Evolutionary conservation across 163 green algal species (phyloP).

Genomic region (Chlorella variabilis): DNA sequence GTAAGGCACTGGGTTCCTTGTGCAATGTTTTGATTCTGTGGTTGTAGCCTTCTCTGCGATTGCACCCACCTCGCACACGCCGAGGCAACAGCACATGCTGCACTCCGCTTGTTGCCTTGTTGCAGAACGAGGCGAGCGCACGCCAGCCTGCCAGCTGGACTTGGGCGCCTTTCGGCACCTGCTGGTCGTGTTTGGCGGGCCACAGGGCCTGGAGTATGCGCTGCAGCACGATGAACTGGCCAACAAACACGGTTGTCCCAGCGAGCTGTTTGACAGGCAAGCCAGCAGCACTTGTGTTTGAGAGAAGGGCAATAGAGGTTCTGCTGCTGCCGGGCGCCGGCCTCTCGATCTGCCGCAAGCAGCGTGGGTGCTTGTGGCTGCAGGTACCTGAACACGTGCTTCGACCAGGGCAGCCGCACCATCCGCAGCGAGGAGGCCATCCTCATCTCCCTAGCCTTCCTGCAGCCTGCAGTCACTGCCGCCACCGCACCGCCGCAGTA

Average conservation of each 20-base stretch:
- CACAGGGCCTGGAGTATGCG: conserved; percentile 76
- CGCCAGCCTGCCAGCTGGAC: conserved; percentile 38
- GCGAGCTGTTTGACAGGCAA: conserved; percentile 43
- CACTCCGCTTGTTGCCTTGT: no score
- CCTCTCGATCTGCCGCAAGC: no score
- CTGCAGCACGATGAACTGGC: conserved; percentile 42
- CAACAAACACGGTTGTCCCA: background rate
- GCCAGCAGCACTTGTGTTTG: conserved; percentile 82
- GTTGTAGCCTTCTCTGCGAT: no score
- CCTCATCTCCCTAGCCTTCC: conserved; percentile 71
- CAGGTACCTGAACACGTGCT: conserved; percentile 83
- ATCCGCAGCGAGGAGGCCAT: conserved; percentile 91
- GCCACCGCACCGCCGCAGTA: background rate
- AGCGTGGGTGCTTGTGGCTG: background rate
- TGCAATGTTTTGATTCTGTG: no score
- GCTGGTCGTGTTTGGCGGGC: conserved; percentile 87
- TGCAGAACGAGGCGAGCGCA: conserved; percentile 70
- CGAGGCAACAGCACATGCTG: no score
- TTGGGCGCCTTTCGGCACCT: conserved; percentile 74
- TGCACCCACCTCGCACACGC: no score
- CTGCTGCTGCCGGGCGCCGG: no score
- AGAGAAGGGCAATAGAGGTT: no score
- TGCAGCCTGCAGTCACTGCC: conserved; percentile 61
- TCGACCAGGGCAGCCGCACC: conserved; percentile 80
- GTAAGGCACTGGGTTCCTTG: background rate